Base-by-base conservation (phyloP, 2,329 filamentous ascomycete genomes). In the Colletotrichum agaves region DNA sequence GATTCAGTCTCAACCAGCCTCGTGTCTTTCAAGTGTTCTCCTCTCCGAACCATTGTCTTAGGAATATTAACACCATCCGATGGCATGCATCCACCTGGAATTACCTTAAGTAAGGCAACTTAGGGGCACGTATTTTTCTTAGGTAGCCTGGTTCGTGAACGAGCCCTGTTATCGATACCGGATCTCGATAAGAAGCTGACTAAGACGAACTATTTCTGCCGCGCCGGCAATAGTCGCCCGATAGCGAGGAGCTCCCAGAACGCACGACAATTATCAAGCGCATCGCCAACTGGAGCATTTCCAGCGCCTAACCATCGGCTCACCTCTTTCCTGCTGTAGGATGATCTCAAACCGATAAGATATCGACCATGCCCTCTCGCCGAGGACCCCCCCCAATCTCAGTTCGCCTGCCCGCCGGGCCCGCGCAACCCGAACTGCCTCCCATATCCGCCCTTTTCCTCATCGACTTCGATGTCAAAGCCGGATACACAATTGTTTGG, bases 401-500 rank as follows among this genome's bases (percentile, higher is more conserved):
- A 35, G 77, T 81, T 56, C 76, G 73, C 53, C 75, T 81, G 66
- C 72, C 75, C 41, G 39, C 65, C 63, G 72, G 72, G 71, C 71
- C 76, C 67, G 63, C 77, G 61, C 75, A 79, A 70, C 75, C 81
- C 69, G 85, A 87, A 70, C 79, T 86, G 10, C 87, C 87, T 55
- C 85, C 85, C 60, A 88, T 95, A 75, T 90, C 91, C 43, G 93
- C 93, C 35, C 85, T 97, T 39, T 97, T 97, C 79, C 85, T 97
- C 70, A 95, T 97, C 79, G 89, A 92, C 76, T 97, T 97, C 81
- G 94, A 97, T 80, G 91, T 95, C 81, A 96, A 94, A 79, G 91
- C 93, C 74, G 94, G 94, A 83, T 97, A 91, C 80, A 97, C 93
- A 50, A 91, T 98, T 75, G 88, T 89, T 39, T 98, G 96, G 96